Evolutionary conservation across 345 rosid species (phyloP).

Genomic region (Aurinia saxatilis): DNA sequence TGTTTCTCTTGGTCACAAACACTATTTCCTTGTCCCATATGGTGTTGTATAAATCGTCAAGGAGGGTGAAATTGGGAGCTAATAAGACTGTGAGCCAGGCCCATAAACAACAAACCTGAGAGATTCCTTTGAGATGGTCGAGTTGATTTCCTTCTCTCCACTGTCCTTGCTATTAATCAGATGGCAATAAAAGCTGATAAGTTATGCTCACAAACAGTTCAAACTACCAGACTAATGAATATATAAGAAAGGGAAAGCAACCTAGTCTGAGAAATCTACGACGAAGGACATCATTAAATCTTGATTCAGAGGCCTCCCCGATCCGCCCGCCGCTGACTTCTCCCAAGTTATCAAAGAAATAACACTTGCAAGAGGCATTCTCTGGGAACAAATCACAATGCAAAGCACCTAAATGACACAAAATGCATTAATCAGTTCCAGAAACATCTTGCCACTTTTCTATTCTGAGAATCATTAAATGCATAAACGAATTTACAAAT

Average conservation of each 20-base stretch:
- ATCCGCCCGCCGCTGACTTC: constrained; percentile 31
- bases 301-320: constrained; percentile 38
- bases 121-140: constrained; percentile 28
- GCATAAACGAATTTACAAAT: not conserved
- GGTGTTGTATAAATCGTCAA: constrained; percentile 1
- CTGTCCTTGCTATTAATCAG: constrained; percentile 44
- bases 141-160: constrained; percentile 34
- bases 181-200: constrained; percentile 16
- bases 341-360: constrained; percentile 81
- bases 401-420: constrained; percentile 38
- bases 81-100: not conserved
- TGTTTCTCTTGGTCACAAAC: not conserved
- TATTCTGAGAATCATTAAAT: not conserved
- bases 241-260: not conserved
- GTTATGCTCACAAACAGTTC: not conserved
- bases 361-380: constrained; percentile 73
- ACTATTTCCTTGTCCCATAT: not conserved
- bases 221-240: not conserved
- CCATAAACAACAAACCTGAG: constrained; percentile 35
- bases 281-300: constrained; percentile 59
- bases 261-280: constrained; percentile 85
- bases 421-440: not conserved
- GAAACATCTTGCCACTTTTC: not conserved
- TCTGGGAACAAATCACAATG: constrained; percentile 52
- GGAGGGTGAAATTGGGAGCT: not conserved